Conservation (phyloP, 306 rosid species). For the Spatholobus suberectus region DNA sequence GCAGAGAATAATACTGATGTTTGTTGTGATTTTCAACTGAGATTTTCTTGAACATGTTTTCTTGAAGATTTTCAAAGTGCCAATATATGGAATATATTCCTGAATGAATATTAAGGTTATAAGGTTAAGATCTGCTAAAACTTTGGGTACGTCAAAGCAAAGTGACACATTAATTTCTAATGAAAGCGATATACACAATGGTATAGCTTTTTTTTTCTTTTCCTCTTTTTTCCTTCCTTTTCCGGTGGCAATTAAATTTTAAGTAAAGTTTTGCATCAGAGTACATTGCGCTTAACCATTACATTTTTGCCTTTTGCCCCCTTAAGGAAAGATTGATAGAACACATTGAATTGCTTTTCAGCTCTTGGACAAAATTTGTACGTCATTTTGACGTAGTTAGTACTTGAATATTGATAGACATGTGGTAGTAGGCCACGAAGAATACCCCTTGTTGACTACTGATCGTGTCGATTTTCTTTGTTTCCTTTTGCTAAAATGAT, state of each 20-base stretch:
- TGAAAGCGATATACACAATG: constrained; percentile 1
- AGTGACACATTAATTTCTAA: background rate
- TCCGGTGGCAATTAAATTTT: background rate
- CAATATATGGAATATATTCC: constrained; percentile 4
- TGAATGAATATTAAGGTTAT: background rate
- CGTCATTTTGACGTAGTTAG: background rate
- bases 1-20: constrained; percentile 44
- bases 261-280: background rate
- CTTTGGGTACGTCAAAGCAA: background rate
- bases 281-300: background rate
- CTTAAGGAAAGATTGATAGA: background rate
- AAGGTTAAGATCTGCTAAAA: constrained; percentile 7
- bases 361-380: background rate
- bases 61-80: background rate
- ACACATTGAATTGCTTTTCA: background rate
- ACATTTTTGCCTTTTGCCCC: background rate
- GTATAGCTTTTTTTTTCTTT: background rate
- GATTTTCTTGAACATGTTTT: constrained; percentile 31
- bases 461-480: background rate
- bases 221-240: background rate
- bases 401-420: background rate
- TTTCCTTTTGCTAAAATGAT: background rate
- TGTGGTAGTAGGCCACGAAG: background rate
- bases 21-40: constrained; percentile 36
- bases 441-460: background rate